These are phyloP conservation scores for Acanthamoeba lenticulata DNA, from an alignment of 208 protist genomes.

Conservation along the genomic window DNA sequence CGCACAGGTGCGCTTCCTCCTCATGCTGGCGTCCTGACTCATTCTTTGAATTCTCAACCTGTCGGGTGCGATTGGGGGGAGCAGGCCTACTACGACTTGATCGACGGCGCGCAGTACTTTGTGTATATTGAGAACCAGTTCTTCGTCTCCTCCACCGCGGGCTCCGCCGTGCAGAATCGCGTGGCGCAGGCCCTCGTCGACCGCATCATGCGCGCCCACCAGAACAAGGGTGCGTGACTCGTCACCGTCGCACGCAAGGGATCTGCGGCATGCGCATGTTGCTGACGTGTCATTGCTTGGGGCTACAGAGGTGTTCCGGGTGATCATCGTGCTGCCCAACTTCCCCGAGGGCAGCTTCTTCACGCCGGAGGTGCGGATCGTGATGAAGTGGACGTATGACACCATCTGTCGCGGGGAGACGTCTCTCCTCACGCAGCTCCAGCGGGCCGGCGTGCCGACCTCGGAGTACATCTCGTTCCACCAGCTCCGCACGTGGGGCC, in stretches of 20 bases:
- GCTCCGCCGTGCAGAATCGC: slow-evolving; percentile 68
- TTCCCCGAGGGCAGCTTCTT: slow-evolving; percentile 68
- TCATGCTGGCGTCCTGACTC: neutral
- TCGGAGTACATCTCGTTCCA: slow-evolving; percentile 70
- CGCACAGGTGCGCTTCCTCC: neutral
- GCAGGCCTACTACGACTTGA: slow-evolving; percentile 70
- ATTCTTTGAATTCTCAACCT: too few relatives aligned
- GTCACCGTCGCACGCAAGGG: neutral
- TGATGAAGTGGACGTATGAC: slow-evolving; percentile 80
- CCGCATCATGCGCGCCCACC: slow-evolving; percentile 58
- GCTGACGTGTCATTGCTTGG: neutral
- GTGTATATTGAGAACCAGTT: slow-evolving; percentile 83
- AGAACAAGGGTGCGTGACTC: slow-evolving; percentile 13
- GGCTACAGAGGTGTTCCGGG: slow-evolving; percentile 52
- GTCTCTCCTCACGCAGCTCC: slow-evolving; percentile 56
- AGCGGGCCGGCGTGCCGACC: slow-evolving; percentile 47
- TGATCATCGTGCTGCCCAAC: slow-evolving; percentile 71
- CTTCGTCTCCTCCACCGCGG: slow-evolving; percentile 64
- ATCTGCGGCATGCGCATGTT: neutral
- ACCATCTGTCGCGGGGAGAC: slow-evolving; percentile 72
- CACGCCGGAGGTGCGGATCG: slow-evolving; percentile 45
- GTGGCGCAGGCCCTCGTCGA: slow-evolving; percentile 68
- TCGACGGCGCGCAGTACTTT: slow-evolving; percentile 74
- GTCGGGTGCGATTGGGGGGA: neutral
- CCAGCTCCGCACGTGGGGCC: slow-evolving; percentile 45